These are phyloP conservation scores for Candida multigemmis DNA, from an alignment of 805 yeast species.

Conservation along the genomic window DNA sequence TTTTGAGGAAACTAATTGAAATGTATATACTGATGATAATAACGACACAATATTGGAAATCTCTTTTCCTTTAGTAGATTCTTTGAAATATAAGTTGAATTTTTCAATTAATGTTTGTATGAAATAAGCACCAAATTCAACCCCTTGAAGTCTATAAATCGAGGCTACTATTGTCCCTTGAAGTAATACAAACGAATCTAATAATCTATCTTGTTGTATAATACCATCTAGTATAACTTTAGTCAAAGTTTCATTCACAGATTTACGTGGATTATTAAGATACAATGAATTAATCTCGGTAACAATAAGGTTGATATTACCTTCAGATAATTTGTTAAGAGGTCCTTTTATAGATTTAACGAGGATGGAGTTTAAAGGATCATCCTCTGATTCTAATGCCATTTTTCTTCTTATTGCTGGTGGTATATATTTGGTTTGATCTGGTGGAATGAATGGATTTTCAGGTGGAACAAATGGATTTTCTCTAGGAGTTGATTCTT, in stretches of 20 bases:
- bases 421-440: conserved; percentile 54
- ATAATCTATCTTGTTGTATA: conserved; percentile 48
- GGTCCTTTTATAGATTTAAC: conserved; percentile 66
- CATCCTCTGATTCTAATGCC: conserved; percentile 27
- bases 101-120: conserved; percentile 73
- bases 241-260: conserved; percentile 67
- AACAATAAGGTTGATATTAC: conserved; percentile 65
- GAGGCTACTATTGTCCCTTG: conserved; percentile 75
- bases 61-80: conserved; percentile 27
- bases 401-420: conserved; percentile 68
- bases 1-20: conserved; percentile 67
- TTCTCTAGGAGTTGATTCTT: too few species aligned
- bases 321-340: conserved; percentile 81
- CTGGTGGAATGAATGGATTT: conserved; percentile 62
- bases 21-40: conserved; percentile 65
- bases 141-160: conserved; percentile 69
- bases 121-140: conserved; percentile 82
- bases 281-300: conserved; percentile 60
- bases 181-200: conserved; percentile 71
- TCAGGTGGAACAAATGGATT: conserved; percentile 23
- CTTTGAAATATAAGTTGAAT: conserved; percentile 37
- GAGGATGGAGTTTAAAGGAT: too few species aligned
- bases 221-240: conserved; percentile 57
- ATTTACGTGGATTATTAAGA: conserved; percentile 61
- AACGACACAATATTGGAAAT: conserved; percentile 64